These are phyloP conservation scores for Ceratonia siliqua DNA, from an alignment of 306 rosid genomes.

Conservation along the genomic window DNA sequence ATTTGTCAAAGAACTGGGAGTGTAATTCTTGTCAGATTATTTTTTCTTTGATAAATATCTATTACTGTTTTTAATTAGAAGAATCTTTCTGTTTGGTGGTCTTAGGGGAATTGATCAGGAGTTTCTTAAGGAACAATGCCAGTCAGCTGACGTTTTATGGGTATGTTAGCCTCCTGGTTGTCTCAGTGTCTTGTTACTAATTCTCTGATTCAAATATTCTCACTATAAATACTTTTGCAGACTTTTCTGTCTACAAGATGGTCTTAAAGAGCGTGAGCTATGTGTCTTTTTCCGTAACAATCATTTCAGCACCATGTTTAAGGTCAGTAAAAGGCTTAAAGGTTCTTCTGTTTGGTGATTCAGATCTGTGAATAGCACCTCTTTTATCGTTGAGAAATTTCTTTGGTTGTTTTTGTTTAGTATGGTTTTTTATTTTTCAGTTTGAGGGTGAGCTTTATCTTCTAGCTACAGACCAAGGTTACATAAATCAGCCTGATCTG, in stretches of 20 bases:
- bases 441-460: constrained; percentile 80
- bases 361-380: constrained; percentile 7
- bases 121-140: constrained; percentile 81
- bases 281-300: constrained; percentile 95
- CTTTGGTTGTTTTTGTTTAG: constrained; percentile 13
- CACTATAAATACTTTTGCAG: constrained; percentile 50
- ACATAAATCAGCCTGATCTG: constrained; percentile 89
- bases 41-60: constrained; percentile 22
- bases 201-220: constrained; percentile 7
- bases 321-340: constrained; percentile 61
- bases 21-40: constrained; percentile 18
- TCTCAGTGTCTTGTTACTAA: constrained; percentile 16
- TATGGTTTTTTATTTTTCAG: constrained; percentile 39
- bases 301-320: constrained; percentile 99
- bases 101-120: constrained; percentile 79
- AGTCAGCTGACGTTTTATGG: constrained; percentile 86
- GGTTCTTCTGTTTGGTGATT: constrained; percentile 18
- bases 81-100: constrained; percentile 30
- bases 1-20: constrained; percentile 12
- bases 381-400: constrained; percentile 1
- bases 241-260: constrained; percentile 88
- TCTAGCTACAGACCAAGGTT: constrained; percentile 96
- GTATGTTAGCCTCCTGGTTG: constrained; percentile 44
- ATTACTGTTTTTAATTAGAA: constrained; percentile 27
- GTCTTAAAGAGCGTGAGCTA: constrained; percentile 90